Base-by-base conservation (phyloP, 352 stramenopile species). In the Phytophthora colocasiae region DNA sequence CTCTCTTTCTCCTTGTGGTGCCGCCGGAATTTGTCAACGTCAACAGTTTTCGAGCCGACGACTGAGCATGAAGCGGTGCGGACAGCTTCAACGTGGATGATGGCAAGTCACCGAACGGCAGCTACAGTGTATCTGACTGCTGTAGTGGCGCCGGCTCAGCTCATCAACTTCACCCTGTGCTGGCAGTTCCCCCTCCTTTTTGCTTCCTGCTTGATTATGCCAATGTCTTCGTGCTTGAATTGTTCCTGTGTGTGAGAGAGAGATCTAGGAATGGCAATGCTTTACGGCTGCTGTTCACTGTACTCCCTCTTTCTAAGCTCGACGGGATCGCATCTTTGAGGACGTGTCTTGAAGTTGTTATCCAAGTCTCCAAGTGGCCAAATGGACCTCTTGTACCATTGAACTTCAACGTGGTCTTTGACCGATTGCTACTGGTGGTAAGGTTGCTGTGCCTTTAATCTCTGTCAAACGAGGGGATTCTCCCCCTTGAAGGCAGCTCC, bases 21-120 rank as follows among this genome's bases (percentile, higher is more conserved):
- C 63, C 63, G 49, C 58, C 64, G 45, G 58, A 69, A 73, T 39
- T 31, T 73, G 66, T 69, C 66, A 66, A 73, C 66, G 66, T 69
- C 66, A 73, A 73, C 66, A 73, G 46, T 69, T 69, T 69, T 63
- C 46, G 44, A 67, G 63, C 43, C 48, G 48, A 71, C 46, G 63
- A 57, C 34, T 57, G 56, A 45, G 12, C 36, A 29, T 57, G 57
- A 67, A 71, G 43, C 34, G 63, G 57, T 65, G 62, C 54, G 38
- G 24, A 26, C 58, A 69, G 45, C 64, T 73, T 73, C 64, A 73
- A 73, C 64, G 46, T 73, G 51, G 64, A 69, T 61, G 50, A 31
- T 36, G 29, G 57, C 41, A 45, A 60, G 55, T n/a, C n/a, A n/a
- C 26, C 52, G 12, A 40, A 47, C 14, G 10, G 39, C 7, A 24